Percentiles rank a stretch among this genome's conserved stretches.
These are phyloP conservation scores for Tetradesmus lagerheimii DNA, from an alignment of 139 green algal species.

Conservation along the genomic window DNA sequence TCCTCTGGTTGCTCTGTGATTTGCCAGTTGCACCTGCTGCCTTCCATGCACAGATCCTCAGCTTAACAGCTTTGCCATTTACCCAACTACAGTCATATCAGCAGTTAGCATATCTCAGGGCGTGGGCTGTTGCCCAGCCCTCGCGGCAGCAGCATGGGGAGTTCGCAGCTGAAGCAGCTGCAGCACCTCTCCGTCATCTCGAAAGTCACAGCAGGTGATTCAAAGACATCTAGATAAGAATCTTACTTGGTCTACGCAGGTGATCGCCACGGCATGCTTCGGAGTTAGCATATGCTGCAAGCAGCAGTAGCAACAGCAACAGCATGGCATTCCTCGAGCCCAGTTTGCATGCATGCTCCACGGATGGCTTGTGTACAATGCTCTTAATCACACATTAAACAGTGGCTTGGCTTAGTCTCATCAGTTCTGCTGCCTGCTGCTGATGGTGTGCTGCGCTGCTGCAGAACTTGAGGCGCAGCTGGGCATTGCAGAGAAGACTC, in stretches of 20 bases:
- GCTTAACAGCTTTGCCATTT: too few species aligned
- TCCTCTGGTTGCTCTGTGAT: neutral
- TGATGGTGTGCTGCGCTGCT: neutral
- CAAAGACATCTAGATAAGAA: neutral
- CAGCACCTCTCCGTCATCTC: constrained; percentile 92
- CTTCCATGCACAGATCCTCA: neutral
- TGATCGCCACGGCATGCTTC: neutral
- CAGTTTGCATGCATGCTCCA: neutral
- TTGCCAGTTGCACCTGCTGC: neutral
- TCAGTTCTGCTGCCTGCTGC: neutral
- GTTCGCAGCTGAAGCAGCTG: constrained; percentile 77
- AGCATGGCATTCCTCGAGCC: neutral
- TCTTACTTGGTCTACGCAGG: neutral
- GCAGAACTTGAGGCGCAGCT: constrained; percentile 96
- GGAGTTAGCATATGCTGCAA: neutral
- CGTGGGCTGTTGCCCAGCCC: neutral
- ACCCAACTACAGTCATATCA: neutral
- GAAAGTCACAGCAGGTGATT: constrained; percentile 86
- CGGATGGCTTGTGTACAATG: neutral
- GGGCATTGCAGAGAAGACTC: constrained; percentile 94
- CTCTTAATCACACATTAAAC: neutral
- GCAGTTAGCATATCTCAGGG: neutral
- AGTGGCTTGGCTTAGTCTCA: too few species aligned
- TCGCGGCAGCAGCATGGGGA: constrained; percentile 20
- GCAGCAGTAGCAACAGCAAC: neutral